Evolutionary conservation across 1,284 basidiomycete species (phyloP).

Genomic region (Ganoderma leucocontextum): DNA sequence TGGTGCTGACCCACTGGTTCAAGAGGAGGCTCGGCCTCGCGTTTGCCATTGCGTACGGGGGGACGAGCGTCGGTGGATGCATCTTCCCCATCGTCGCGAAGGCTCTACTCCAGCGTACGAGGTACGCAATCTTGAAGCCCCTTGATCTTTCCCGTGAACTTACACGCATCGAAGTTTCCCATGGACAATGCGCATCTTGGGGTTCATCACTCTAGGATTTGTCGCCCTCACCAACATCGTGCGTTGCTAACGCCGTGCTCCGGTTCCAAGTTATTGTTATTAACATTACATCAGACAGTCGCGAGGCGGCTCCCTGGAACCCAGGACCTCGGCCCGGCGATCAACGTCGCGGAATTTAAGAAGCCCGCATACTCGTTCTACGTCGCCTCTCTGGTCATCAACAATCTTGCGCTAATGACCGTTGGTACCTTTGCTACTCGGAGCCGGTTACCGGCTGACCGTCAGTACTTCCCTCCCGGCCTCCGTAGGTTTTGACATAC

Average conservation of each 20-base stretch:
- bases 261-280: neutral
- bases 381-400: neutral
- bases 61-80: conserved; percentile 52
- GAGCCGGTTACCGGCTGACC: neutral
- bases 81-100: conserved; percentile 50
- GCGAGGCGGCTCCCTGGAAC: neutral
- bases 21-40: conserved; percentile 48
- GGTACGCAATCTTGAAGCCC: conserved; percentile 26
- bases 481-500: neutral
- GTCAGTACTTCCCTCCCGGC: neutral
- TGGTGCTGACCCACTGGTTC: conserved; percentile 52
- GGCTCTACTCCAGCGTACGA: conserved; percentile 46
- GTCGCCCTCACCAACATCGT: conserved; percentile 53
- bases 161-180: neutral
- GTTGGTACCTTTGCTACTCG: neutral
- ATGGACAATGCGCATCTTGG: conserved; percentile 67
- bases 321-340: neutral
- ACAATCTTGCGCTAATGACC: neutral
- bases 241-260: neutral
- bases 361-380: neutral
- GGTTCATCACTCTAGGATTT: conserved; percentile 55
- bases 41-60: conserved; percentile 47
- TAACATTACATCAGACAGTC: neutral
- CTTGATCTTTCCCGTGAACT: neutral
- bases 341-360: neutral